phyloP scores from a whole-genome alignment of 495 filamentous ascomycete genomes.

The Aspergillus leporis region DNA sequence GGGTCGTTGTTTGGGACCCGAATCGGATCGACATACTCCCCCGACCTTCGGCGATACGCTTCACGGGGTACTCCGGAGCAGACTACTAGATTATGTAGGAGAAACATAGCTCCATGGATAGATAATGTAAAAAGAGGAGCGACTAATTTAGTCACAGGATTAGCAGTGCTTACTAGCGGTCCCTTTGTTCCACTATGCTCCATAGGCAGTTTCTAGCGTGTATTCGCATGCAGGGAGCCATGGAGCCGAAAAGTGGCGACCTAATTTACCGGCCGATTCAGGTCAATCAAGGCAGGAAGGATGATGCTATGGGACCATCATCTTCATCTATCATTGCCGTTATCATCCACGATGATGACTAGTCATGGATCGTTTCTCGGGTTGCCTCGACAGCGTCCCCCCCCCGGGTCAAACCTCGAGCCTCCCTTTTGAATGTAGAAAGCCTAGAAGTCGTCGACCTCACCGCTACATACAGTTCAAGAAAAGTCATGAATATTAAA shows the following conservation, averaged over 20 bases:
- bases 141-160: constrained; percentile 19
- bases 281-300: neutral
- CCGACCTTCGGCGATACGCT: constrained; percentile 5
- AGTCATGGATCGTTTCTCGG: neutral
- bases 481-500: too few species aligned
- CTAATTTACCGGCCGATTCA: neutral
- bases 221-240: constrained; percentile 1
- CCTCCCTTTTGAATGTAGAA: neutral
- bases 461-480: constrained; percentile 1
- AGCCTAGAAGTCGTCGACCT: neutral
- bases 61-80: too few species aligned
- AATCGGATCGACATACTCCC: constrained; percentile 15
- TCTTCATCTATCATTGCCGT: constrained; percentile 8
- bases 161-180: constrained; percentile 19
- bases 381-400: constrained; percentile 2
- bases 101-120: neutral
- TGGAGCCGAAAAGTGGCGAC: constrained; percentile 6
- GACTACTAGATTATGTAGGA: too few species aligned
- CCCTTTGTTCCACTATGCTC: constrained; percentile 2
- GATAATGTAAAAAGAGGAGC: neutral
- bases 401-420: constrained; percentile 9
- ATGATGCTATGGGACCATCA: constrained; percentile 3
- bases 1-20: constrained; percentile 4
- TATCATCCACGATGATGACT: neutral
- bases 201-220: constrained; percentile 4